Evolutionary conservation across 139 green algal species (phyloP).

Genomic region (Micractinium conductrix): DNA sequence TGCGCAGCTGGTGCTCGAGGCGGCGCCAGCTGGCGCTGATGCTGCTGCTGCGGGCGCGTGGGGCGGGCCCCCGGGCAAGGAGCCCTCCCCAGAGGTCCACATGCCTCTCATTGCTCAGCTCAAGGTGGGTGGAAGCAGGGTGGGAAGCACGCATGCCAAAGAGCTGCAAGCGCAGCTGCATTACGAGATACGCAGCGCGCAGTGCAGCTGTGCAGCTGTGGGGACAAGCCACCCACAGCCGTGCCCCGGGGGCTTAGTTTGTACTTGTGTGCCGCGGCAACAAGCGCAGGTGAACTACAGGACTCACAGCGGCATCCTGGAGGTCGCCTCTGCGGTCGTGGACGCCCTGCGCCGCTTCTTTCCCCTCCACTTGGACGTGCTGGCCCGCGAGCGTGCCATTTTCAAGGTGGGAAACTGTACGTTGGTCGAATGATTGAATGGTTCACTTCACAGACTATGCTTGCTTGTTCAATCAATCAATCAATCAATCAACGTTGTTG

Average conservation of each 20-base stretch:
- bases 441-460: too few relatives aligned
- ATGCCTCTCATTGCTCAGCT: constrained; percentile 51
- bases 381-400: constrained; percentile 69
- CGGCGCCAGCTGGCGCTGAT: background rate
- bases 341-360: constrained; percentile 69
- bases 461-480: too few relatives aligned
- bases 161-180: background rate
- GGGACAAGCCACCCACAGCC: background rate
- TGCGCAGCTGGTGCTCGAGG: background rate
- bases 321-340: constrained; percentile 66
- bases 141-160: background rate
- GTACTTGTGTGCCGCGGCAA: background rate
- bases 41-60: background rate
- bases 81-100: constrained; percentile 20
- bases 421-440: too few relatives aligned
- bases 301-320: constrained; percentile 71
- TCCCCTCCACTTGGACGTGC: constrained; percentile 62
- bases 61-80: background rate
- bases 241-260: background rate
- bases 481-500: too few relatives aligned
- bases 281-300: constrained; percentile 55
- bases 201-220: background rate
- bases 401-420: constrained; percentile 52
- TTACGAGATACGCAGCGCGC: background rate
- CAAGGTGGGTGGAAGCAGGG: background rate